Base-by-base conservation (phyloP, 2,329 filamentous ascomycete genomes). In the Xylaria arbuscula region DNA sequence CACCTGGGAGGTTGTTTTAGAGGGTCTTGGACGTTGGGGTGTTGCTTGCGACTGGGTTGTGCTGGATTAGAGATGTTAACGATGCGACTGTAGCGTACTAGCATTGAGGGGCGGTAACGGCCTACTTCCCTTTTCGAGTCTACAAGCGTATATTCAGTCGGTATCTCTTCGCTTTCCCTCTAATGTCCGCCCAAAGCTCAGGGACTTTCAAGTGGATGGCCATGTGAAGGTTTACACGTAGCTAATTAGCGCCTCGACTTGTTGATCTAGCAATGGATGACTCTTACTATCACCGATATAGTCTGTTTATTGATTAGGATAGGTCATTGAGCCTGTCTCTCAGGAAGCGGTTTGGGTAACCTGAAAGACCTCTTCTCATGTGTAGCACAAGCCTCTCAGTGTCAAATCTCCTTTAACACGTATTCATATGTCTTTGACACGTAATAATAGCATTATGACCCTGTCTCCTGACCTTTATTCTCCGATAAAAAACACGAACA, bases 31-130 rank as follows among this genome's bases (percentile, higher is more conserved):
- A 2, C 72, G 70, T 3, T 81, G 80, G 77, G 76, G 72, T 3
- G 79, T 82, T 24, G 79, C 78, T 22, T 81, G 79, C 60, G 78
- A 81, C 57, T 82, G 80, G 80, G 76, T 68, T 66, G 69, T 78
- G 32, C 58, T 78, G 48, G 24, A 64, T 2, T 74, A 72, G 51
- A 56, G 42, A 34, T 51, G 22, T 3, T 74, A 73, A 51, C 48
- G 42, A 34, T 51, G 22, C 55, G 22, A 89, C 17, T 34, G 22
- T 28, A 9, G 17, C 2, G 13, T 19, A 17, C 11, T 2, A 19
- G 13, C 17, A 53, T 42, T 1, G 10, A 50, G 28, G 28, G 28
- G 5, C 38, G 1, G 19, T 22, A 47, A 45, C 15, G 10, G 54
- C 34, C 7, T 8, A 19, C 1, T 47, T n/a, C 22, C 36, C 13